Evolutionary conservation across 2,329 filamentous ascomycete genomes (phyloP).

Genomic region (Clarireedia monteithiana): DNA sequence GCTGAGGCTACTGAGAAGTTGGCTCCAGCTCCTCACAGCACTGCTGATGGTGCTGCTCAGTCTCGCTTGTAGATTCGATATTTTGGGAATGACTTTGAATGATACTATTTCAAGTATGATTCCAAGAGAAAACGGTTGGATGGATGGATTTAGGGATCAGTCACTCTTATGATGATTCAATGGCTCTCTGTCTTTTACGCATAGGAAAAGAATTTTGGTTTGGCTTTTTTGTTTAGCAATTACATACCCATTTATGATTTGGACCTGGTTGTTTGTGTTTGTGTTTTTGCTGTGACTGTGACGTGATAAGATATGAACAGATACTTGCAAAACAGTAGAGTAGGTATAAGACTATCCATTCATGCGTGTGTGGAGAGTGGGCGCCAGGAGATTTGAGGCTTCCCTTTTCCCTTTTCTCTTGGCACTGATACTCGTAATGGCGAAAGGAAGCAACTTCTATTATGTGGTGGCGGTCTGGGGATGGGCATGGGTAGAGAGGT

Average conservation of each 20-base stretch:
- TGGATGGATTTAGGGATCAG: not conserved
- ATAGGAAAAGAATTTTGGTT: no score
- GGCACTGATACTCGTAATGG: no score
- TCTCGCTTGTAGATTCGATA: constrained; percentile 5
- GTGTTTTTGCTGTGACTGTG: not conserved
- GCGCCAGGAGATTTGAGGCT: no score
- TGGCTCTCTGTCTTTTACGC: not conserved
- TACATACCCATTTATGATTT: not conserved
- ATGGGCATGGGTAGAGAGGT: no score
- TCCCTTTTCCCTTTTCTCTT: no score
- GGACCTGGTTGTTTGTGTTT: not conserved
- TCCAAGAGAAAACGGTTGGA: not conserved
- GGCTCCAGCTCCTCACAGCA: constrained; percentile 12
- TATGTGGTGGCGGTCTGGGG: no score
- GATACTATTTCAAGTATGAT: not conserved
- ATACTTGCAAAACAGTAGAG: not conserved
- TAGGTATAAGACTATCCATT: no score
- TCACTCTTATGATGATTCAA: not conserved
- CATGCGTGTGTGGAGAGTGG: no score
- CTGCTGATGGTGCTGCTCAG: constrained; percentile 6
- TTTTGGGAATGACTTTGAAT: not conserved
- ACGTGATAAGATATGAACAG: not conserved
- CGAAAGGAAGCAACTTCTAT: no score
- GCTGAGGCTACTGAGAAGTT: constrained; percentile 42
- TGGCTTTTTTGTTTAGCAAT: not conserved